Evolutionary conservation across 257 asterid genomes (phyloP).

Genomic region (Lavandula angustifolia): DNA sequence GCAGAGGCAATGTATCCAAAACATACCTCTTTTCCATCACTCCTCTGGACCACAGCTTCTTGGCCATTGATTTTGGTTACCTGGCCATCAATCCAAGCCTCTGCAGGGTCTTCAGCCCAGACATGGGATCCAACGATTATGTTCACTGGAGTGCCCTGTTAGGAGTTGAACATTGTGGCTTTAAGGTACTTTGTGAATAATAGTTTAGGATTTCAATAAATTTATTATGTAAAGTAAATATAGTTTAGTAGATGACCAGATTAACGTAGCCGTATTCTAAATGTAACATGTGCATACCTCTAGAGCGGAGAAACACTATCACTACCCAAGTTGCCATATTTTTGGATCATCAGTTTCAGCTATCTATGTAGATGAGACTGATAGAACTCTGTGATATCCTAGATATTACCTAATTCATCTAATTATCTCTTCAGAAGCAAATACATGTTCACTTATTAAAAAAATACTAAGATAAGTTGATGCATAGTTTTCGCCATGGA

Average conservation of each 20-base stretch:
- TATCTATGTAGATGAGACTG: slow-evolving; percentile 12
- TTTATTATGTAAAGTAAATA: slow-evolving; percentile 2
- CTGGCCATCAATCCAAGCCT: slow-evolving; percentile 85
- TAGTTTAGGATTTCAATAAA: slow-evolving; percentile 14
- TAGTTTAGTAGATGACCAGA: slow-evolving; percentile 19
- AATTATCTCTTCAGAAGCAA: slow-evolving; percentile 20
- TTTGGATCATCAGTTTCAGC: background rate
- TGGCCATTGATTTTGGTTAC: slow-evolving; percentile 73
- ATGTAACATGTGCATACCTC: slow-evolving; percentile 13
- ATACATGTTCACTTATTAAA: background rate
- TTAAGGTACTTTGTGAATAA: slow-evolving; percentile 24
- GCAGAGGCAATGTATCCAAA: slow-evolving; percentile 7
- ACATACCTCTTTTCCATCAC: slow-evolving; percentile 80
- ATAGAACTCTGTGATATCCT: slow-evolving; percentile 3
- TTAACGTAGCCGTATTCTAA: slow-evolving; percentile 23
- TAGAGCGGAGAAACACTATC: slow-evolving; percentile 21
- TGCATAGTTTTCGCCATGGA: slow-evolving; percentile 18
- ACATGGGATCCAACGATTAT: slow-evolving; percentile 92
- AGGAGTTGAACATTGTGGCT: slow-evolving; percentile 23
- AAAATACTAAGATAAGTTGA: slow-evolving; percentile 8
- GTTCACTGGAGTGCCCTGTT: slow-evolving; percentile 85
- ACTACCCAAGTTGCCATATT: background rate
- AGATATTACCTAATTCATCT: slow-evolving; percentile 10
- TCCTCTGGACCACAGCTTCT: slow-evolving; percentile 68
- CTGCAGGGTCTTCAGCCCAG: slow-evolving; percentile 80